Evolutionary conservation across 2,329 filamentous ascomycete genomes (phyloP), one percentile per base, ranked within the genome.

Genomic region (Pestalotiopsis sp.): DNA sequence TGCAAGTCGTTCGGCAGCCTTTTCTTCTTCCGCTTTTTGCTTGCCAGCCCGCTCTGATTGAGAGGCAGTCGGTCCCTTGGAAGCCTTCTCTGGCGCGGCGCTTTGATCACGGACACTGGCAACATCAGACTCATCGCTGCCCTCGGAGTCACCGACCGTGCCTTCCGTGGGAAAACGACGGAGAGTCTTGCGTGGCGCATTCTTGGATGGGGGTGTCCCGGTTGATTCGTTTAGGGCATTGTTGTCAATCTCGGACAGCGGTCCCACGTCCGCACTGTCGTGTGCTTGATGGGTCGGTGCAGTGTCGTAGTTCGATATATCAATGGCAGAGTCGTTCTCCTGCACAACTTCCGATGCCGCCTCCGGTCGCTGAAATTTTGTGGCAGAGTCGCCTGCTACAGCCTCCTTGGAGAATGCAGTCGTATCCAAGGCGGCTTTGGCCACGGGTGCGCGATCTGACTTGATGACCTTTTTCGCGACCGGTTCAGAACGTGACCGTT

Each of bases 121-220:
- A n/a, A 68, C 68, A 70, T 74, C 70, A 55, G 71, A 76, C 6
- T 78, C 75, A 40, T 75, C 75, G 14, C 73, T 74, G 7, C 69
- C 80, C 62, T 84, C 81, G 2, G 84, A 86, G 70, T 81, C 81
- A n/a, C 78, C 79, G 13, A 83, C 74, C 67, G 82, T 80, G 69
- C 78, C 75, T 63, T 70, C 75, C 1, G 73, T 81, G 1, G 75
- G 72, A 22, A 80, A 76, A 6, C 81, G 75, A 59, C 73, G 73
- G 0, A 81, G 66, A 0, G 74, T 69, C 55, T 77, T 75, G 22
- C 74, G 70, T 17, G 72, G 64, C 1, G 63, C 65, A 71, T 65
- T 24, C 26, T 62, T 78, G 81, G 73, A 68, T 4, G 77, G 77
- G 1, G 79, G 76, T 0, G 80, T n/a, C 24, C 20, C 24, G 24